phyloP scores from a whole-genome alignment of 2,329 filamentous ascomycete genomes.

The Phialemoniopsis sp. region DNA sequence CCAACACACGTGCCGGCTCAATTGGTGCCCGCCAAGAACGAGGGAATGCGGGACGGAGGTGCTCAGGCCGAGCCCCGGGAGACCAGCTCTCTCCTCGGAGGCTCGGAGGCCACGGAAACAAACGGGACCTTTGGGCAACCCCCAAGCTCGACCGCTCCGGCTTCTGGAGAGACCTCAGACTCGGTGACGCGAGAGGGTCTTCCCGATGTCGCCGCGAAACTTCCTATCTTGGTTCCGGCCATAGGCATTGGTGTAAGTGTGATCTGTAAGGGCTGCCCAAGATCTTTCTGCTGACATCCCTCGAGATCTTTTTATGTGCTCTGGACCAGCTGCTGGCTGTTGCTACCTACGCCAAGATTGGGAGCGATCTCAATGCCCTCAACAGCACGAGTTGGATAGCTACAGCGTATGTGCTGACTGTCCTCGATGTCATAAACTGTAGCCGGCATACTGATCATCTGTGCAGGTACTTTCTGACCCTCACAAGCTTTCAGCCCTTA shows the following conservation, averaged over 20 bases:
- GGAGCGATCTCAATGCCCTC: constrained; percentile 69
- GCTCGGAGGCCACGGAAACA: not conserved
- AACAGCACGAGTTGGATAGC: constrained; percentile 76
- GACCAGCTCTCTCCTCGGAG: not conserved
- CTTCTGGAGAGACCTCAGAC: not conserved
- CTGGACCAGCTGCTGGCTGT: constrained; percentile 76
- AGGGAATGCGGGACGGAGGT: too few relatives aligned
- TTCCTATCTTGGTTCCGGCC: constrained; percentile 30
- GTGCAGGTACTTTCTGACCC: constrained; percentile 68
- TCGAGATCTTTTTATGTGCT: constrained; percentile 65
- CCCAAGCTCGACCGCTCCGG: not conserved
- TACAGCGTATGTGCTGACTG: constrained; percentile 3
- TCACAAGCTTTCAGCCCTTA: constrained; percentile 71
- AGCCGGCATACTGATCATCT: too few relatives aligned
- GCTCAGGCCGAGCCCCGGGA: not conserved
- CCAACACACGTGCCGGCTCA: too few relatives aligned
- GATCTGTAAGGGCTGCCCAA: too few relatives aligned
- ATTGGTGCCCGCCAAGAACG: too few relatives aligned
- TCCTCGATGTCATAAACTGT: too few relatives aligned
- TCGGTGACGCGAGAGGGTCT: constrained; percentile 10
- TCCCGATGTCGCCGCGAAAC: constrained; percentile 25
- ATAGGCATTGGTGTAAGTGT: constrained; percentile 30
- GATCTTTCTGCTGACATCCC: too few relatives aligned
- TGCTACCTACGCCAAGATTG: constrained; percentile 74
- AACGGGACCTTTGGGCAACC: not conserved